Base-by-base conservation (phyloP, 257 asterid genomes). In the Nicotiana paniculata region DNA sequence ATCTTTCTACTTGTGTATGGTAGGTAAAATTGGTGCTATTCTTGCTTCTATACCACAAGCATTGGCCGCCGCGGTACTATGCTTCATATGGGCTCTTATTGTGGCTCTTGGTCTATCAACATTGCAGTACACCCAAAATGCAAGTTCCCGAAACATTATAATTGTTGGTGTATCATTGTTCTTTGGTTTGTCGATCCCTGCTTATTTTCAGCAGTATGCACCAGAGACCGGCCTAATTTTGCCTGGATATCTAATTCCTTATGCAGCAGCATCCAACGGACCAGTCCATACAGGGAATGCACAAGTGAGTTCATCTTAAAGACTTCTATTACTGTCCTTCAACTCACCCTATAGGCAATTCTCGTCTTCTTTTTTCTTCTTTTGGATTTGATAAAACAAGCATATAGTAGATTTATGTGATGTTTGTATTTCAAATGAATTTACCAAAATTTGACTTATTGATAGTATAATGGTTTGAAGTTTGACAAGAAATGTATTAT, bases 11-110 rank as follows among this genome's bases (percentile, higher is more conserved):
- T 16, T 13, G 6, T 51, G 4, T 72, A 75, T 84, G 83, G 69
- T 84, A 94, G 98, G 99, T 64, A 96, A 96, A 91, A 88, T 94
- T 37, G 98, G 99, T 15, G 99, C 98, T 48, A 90, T 96, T 80
- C 96, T 96, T 84, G 98, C 99, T 83, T 93, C 98, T 62, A 93
- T 94, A 85, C 99, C 99, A 33, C 97, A 87, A 89, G 98, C 99
- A 65, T 85, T 96, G 85, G 99, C 99, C 28, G 99, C 99, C 3
- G 97, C 98, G 0, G 90, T 94, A 54, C 89, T 96, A 39, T 96
- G 98, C 90, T 96, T 93, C 91, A 85, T 89, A 81, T 96, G 99
- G 99, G 97, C 96, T 76, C 89, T 92, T 82, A 83, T 90, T 6
- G 93, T 93, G 54, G 93, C 98, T 18, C 88, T 96, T 48, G 99